A percentile compares a stretch with the other conserved stretches of the same genome.
Conservation (phyloP, 2,329 filamentous ascomycete species). For the Aspergillus puulaauensis region DNA sequence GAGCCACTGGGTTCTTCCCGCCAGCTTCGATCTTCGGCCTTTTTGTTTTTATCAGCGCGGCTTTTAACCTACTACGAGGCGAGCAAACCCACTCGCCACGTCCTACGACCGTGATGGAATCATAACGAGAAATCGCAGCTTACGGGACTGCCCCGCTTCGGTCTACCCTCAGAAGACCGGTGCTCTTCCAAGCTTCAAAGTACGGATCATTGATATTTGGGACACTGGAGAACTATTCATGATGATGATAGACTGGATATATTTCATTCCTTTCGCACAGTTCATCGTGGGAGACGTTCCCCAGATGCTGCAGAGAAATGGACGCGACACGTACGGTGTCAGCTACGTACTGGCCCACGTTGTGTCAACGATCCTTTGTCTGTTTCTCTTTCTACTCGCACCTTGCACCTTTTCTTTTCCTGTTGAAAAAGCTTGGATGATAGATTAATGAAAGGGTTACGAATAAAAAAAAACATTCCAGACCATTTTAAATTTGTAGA, state of each 20-base stretch:
- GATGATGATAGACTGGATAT: constrained; percentile 14
- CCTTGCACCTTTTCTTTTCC: constrained; percentile 21
- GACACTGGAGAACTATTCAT: constrained; percentile 10
- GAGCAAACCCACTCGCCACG: constrained; percentile 1
- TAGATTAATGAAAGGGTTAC: constrained; percentile 35
- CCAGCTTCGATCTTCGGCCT: constrained; percentile 19
- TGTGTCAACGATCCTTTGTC: constrained; percentile 26
- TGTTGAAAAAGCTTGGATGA: constrained; percentile 25
- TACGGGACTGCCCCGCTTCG: constrained; percentile 17
- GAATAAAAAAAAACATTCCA: constrained; percentile 27
- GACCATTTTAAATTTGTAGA: constrained; percentile 2
- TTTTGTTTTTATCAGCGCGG: constrained; percentile 20
- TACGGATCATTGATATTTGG: constrained; percentile 29
- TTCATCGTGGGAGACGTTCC: constrained; percentile 20
- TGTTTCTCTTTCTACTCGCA: constrained; percentile 28
- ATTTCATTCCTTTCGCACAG: background rate
- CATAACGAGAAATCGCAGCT: constrained; percentile 10
- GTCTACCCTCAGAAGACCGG: constrained; percentile 14
- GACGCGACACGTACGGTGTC: constrained; percentile 27
- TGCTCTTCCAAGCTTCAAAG: constrained; percentile 23
- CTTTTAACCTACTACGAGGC: constrained; percentile 4
- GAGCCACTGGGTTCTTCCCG: constrained; percentile 24
- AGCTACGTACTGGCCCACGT: constrained; percentile 27
- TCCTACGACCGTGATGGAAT: constrained; percentile 6
- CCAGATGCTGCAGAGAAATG: constrained; percentile 29